These are phyloP conservation scores for Coriaria nepalensis DNA, from an alignment of 306 rosid genomes.

Conservation along the genomic window DNA sequence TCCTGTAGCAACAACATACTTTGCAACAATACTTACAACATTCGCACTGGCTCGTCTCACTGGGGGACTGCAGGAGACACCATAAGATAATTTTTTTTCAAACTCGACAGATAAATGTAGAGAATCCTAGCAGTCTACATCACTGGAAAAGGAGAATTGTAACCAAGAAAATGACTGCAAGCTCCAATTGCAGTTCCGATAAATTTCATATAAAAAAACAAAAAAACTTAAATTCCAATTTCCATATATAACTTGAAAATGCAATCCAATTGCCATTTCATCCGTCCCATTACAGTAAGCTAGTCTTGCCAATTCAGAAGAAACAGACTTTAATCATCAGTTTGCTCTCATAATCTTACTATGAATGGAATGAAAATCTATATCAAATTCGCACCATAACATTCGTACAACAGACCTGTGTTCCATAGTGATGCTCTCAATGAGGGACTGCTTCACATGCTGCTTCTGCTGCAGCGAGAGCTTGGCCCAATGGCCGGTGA, in stretches of 20 bases:
- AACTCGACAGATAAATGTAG: not conserved
- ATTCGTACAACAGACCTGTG: conserved; percentile 34
- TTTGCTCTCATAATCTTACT: too few species aligned
- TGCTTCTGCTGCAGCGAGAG: conserved; percentile 61
- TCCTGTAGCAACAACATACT: conserved; percentile 83
- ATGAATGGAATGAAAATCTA: too few species aligned
- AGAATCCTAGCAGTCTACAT: too few species aligned
- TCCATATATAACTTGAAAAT: too few species aligned
- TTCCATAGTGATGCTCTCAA: conserved; percentile 83
- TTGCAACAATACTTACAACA: conserved; percentile 81
- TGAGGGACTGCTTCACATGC: conserved; percentile 69
- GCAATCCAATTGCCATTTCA: too few species aligned
- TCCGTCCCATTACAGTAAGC: too few species aligned
- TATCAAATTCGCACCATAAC: too few species aligned
- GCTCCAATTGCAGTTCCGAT: not conserved
- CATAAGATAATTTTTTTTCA: conserved; percentile 2
- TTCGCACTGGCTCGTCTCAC: conserved; percentile 94
- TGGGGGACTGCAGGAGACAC: conserved; percentile 51
- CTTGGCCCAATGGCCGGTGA: conserved; percentile 98
- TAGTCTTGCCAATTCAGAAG: too few species aligned
- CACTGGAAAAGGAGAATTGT: not conserved
- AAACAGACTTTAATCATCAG: too few species aligned
- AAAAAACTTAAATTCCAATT: not conserved
- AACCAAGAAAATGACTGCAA: not conserved
- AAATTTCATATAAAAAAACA: not conserved